Evolutionary conservation across 305 asterid genomes (phyloP).

Genomic region (Solanum aculeatissimum): DNA sequence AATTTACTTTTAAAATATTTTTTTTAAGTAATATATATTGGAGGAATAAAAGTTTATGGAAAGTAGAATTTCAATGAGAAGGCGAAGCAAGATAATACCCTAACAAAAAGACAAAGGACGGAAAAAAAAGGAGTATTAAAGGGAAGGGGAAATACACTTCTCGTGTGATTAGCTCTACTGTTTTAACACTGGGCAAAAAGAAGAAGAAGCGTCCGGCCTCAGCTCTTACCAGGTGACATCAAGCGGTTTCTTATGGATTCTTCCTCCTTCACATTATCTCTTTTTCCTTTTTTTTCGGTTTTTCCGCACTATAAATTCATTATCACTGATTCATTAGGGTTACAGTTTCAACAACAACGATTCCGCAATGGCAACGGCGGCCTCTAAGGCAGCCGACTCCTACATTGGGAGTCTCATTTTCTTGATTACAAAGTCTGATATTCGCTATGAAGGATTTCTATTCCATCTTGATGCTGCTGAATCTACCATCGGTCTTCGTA

Average conservation of each 20-base stretch:
- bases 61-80: background rate
- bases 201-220: background rate
- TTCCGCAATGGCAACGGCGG: background rate
- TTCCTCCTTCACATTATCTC: background rate
- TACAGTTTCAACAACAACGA: background rate
- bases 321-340: background rate
- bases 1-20: no score
- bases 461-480: conserved; percentile 3
- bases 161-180: background rate
- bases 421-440: conserved; percentile 10
- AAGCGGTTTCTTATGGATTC: background rate
- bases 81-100: background rate
- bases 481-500: conserved; percentile 1
- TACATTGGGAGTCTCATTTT: conserved; percentile 9
- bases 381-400: conserved; percentile 1
- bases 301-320: background rate
- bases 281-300: background rate
- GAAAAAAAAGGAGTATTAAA: background rate
- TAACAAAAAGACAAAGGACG: background rate
- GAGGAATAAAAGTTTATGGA: no score
- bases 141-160: background rate
- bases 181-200: background rate
- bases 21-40: no score
- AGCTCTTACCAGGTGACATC: background rate
- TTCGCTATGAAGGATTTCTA: conserved; percentile 16